phyloP scores from a whole-genome alignment of 73 alveolate species.

The Stentor coeruleus region DNA sequence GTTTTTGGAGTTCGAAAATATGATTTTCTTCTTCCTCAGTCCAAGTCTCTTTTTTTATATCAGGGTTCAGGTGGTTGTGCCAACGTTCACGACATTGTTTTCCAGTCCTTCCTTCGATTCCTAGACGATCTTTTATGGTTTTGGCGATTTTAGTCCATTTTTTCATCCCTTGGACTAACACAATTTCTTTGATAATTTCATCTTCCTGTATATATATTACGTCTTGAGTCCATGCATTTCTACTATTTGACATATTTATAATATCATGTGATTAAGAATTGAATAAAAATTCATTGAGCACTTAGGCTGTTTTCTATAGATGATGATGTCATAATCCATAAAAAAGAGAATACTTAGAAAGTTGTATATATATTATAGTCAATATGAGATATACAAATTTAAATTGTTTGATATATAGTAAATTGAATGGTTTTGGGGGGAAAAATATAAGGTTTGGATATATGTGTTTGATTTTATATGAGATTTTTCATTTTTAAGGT shows the following conservation, averaged over 20 bases:
- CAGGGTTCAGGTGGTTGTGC: constrained; percentile 81
- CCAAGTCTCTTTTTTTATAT: constrained; percentile 81
- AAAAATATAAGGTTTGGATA: no score
- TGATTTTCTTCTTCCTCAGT: constrained; percentile 80
- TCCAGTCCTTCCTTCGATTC: constrained; percentile 85
- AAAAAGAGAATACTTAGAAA: no score
- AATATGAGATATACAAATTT: no score
- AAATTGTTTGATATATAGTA: no score
- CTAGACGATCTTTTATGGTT: constrained; percentile 71
- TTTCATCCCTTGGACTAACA: constrained; percentile 66
- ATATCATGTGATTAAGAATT: no score
- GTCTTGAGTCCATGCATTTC: constrained; percentile 1
- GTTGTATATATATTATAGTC: no score
- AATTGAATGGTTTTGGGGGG: no score
- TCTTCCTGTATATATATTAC: constrained; percentile 51
- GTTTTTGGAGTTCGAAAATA: constrained; percentile 64
- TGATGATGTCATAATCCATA: no score
- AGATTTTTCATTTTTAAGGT: no score
- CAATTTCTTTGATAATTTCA: constrained; percentile 59
- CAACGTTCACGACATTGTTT: constrained; percentile 86
- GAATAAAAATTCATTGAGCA: no score
- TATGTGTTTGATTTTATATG: no score
- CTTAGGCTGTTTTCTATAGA: no score
- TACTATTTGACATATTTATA: background rate
- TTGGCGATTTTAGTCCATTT: constrained; percentile 83